Conservation (phyloP, 2,329 filamentous ascomycete genomes). For the Aspergillus japonicus region DNA sequence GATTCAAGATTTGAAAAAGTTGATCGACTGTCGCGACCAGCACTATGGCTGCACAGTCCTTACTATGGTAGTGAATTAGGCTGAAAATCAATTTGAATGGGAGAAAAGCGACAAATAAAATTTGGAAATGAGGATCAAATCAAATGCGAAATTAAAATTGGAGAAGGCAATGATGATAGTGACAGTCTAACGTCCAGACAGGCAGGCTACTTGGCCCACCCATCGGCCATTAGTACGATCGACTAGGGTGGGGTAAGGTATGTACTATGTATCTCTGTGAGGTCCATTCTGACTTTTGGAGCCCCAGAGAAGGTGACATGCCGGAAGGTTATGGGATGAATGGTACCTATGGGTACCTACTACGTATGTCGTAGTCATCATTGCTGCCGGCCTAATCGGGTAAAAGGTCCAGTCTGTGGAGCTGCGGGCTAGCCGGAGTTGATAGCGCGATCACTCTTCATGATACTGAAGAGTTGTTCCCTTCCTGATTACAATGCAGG, state of each 20-base stretch:
- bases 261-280: not conserved
- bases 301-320: not conserved
- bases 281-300: not conserved
- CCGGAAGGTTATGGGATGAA: not conserved
- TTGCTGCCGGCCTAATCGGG: not conserved
- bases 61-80: not conserved
- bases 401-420: not conserved
- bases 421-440: not conserved
- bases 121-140: not conserved
- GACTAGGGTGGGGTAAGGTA: not conserved
- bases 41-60: not conserved
- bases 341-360: not conserved
- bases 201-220: not conserved
- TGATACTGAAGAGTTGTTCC: not conserved
- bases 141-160: not conserved
- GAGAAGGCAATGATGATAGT: not conserved
- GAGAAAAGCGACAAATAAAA: not conserved
- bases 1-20: not conserved
- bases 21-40: not conserved
- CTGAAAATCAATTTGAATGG: not conserved
- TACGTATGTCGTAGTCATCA: not conserved
- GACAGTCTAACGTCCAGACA: conserved; percentile 5
- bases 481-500: not conserved
- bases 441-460: not conserved
- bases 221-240: conserved; percentile 4